Conservation (phyloP, 2,329 filamentous ascomycete genomes). For the Phialophora tarda region DNA sequence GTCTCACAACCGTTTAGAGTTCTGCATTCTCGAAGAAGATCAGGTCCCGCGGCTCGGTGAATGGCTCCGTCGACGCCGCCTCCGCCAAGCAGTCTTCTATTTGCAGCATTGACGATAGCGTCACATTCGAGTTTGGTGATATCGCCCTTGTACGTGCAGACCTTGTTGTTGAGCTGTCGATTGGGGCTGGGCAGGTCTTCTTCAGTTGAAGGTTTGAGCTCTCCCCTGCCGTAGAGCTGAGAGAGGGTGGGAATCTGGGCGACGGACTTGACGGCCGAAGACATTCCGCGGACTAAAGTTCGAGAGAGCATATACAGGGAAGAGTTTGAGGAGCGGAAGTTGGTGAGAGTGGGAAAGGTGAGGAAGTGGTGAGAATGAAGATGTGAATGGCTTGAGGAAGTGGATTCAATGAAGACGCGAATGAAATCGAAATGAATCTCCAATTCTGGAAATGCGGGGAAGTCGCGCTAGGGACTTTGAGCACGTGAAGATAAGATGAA, state of each 20-base stretch:
- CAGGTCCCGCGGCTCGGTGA: constrained; percentile 76
- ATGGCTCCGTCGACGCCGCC: constrained; percentile 93
- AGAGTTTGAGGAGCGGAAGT: neutral
- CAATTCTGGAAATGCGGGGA: neutral
- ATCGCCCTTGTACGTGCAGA: constrained; percentile 74
- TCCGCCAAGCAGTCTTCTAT: constrained; percentile 76
- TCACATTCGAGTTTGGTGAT: constrained; percentile 80
- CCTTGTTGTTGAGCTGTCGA: constrained; percentile 68
- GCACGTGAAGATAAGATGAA: neutral
- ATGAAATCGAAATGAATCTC: neutral
- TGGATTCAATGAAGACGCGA: neutral
- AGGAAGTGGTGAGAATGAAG: constrained; percentile 2
- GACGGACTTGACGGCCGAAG: constrained; percentile 27
- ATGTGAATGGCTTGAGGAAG: neutral
- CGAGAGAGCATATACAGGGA: neutral
- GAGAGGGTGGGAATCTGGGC: constrained; percentile 52
- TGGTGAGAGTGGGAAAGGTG: neutral
- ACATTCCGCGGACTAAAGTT: neutral
- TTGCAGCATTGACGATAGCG: constrained; percentile 93
- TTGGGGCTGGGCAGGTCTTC: constrained; percentile 48
- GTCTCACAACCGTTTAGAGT: constrained; percentile 74
- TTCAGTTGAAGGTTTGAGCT: constrained; percentile 47
- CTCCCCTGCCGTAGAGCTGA: constrained; percentile 67
- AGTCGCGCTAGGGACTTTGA: neutral
- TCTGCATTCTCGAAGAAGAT: constrained; percentile 73